A percentile compares a stretch with the other conserved stretches of the same genome.
phyloP scores from a whole-genome alignment of 768 basidiomycete genomes.

The Lenzites betulinus region DNA sequence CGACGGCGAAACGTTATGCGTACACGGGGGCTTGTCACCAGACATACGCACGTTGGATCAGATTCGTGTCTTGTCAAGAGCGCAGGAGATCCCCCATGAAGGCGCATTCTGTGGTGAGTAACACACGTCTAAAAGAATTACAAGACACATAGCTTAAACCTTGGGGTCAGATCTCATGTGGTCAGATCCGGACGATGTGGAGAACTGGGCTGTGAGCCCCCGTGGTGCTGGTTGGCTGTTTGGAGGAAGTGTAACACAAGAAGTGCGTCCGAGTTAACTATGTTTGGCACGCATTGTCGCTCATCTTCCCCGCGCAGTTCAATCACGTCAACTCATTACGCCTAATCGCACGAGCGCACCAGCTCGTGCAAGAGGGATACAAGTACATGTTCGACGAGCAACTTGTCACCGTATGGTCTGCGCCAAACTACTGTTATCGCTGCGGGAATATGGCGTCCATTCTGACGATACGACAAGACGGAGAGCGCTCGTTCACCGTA shows the following conservation, averaged over 20 bases:
- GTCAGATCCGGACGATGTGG: slow-evolving; percentile 95
- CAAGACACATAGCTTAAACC: no score
- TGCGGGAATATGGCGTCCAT: slow-evolving; percentile 94
- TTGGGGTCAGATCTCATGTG: slow-evolving; percentile 83
- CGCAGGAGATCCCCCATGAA: slow-evolving; percentile 98
- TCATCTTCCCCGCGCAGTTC: slow-evolving; percentile 52
- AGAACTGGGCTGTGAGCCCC: slow-evolving; percentile 96
- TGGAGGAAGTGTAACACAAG: slow-evolving; percentile 80
- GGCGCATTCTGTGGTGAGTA: slow-evolving; percentile 90
- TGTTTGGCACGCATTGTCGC: no score
- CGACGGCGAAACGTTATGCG: slow-evolving; percentile 89
- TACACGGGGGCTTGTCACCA: slow-evolving; percentile 94
- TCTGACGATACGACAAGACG: slow-evolving; percentile 76
- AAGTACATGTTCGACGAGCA: slow-evolving; percentile 96
- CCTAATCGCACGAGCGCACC: slow-evolving; percentile 94
- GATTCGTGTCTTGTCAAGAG: slow-evolving; percentile 86
- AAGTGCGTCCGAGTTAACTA: slow-evolving; percentile 48
- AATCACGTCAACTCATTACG: slow-evolving; percentile 87
- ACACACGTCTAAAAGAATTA: not conserved
- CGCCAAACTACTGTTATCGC: slow-evolving; percentile 84
- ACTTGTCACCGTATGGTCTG: slow-evolving; percentile 92
- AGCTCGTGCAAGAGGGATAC: slow-evolving; percentile 93
- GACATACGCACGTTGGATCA: slow-evolving; percentile 96
- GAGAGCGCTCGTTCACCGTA: slow-evolving; percentile 70
- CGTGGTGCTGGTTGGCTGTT: slow-evolving; percentile 97